These are phyloP conservation scores for Huiozyma sinensis DNA, from an alignment of 805 yeast species.

Conservation along the genomic window DNA sequence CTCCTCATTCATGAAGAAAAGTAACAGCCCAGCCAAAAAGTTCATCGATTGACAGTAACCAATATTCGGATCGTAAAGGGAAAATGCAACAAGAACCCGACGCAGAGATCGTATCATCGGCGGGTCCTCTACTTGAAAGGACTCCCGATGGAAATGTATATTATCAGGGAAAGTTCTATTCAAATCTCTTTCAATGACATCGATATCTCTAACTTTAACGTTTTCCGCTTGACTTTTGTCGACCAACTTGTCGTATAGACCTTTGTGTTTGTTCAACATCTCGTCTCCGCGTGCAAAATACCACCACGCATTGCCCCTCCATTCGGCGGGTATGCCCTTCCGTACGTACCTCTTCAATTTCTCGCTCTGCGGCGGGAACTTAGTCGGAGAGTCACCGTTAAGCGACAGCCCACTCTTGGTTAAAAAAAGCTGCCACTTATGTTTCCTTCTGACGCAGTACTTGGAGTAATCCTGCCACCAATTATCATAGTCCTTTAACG, in stretches of 20 bases:
- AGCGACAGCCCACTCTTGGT: conserved; percentile 51
- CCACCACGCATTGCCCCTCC: conserved; percentile 98
- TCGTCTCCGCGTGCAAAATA: conserved; percentile 81
- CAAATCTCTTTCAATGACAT: conserved; percentile 87
- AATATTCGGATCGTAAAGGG: conserved; percentile 74
- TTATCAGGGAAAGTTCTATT: conserved; percentile 95
- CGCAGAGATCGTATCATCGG: conserved; percentile 60
- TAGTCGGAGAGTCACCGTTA: conserved; percentile 40
- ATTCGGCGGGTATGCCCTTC: conserved; percentile 91
- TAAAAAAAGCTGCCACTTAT: conserved; percentile 66
- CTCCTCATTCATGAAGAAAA: conserved; percentile 84
- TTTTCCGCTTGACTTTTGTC: conserved; percentile 39
- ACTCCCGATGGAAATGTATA: conserved; percentile 52
- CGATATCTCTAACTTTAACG: conserved; percentile 44
- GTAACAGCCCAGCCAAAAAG: conserved; percentile 76
- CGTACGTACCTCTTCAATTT: conserved; percentile 70
- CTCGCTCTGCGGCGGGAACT: conserved; percentile 71
- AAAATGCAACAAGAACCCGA: conserved; percentile 72
- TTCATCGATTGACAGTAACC: conserved; percentile 96
- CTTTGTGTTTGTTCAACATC: conserved; percentile 55
- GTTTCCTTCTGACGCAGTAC: conserved; percentile 51
- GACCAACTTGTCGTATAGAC: conserved; percentile 64
- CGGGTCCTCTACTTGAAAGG: conserved; percentile 38
- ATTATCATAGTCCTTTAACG: conserved; percentile 47
- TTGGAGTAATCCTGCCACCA: conserved; percentile 69